These are phyloP conservation scores for Amylostereum chailletii DNA, from an alignment of 1,284 basidiomycete genomes.

Conservation along the genomic window DNA sequence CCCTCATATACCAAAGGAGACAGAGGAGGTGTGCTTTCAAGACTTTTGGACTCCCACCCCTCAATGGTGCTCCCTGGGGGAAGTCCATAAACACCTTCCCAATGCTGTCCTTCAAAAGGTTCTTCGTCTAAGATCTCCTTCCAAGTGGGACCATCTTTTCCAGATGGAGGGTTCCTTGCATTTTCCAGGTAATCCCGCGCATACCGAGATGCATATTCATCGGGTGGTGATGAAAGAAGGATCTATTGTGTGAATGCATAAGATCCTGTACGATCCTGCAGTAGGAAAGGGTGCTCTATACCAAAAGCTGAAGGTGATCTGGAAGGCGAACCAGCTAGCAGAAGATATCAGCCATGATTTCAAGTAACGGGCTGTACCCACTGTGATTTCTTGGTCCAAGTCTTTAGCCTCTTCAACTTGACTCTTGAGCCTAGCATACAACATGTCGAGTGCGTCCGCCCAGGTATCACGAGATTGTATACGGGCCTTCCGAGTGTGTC, in stretches of 20 bases:
- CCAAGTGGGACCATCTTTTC: conserved; percentile 49
- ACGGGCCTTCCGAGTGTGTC: conserved; percentile 58
- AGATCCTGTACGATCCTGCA: background rate
- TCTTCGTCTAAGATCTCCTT: conserved; percentile 68
- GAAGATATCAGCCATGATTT: conserved; percentile 4
- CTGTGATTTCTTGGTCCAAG: conserved; percentile 59
- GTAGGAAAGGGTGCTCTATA: conserved; percentile 23
- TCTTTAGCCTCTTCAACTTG: conserved; percentile 41
- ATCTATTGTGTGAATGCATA: conserved; percentile 28
- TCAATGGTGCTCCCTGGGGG: conserved; percentile 32
- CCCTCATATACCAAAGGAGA: conserved; percentile 33
- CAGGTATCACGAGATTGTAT: conserved; percentile 53
- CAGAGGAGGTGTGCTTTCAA: conserved; percentile 39
- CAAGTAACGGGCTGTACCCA: conserved; percentile 16
- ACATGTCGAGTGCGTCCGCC: conserved; percentile 46
- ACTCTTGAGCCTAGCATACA: conserved; percentile 39
- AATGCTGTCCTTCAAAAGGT: conserved; percentile 72
- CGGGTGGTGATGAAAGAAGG: conserved; percentile 44
- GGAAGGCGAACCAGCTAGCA: conserved; percentile 48
- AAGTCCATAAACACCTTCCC: conserved; percentile 54
- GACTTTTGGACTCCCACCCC: conserved; percentile 31
- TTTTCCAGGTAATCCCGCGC: conserved; percentile 43
- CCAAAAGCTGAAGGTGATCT: conserved; percentile 63
- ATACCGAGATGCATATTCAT: conserved; percentile 33
- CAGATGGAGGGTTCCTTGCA: conserved; percentile 33